Conservation (phyloP, 2,329 filamentous ascomycete genomes). For the Clarireedia sp. region DNA sequence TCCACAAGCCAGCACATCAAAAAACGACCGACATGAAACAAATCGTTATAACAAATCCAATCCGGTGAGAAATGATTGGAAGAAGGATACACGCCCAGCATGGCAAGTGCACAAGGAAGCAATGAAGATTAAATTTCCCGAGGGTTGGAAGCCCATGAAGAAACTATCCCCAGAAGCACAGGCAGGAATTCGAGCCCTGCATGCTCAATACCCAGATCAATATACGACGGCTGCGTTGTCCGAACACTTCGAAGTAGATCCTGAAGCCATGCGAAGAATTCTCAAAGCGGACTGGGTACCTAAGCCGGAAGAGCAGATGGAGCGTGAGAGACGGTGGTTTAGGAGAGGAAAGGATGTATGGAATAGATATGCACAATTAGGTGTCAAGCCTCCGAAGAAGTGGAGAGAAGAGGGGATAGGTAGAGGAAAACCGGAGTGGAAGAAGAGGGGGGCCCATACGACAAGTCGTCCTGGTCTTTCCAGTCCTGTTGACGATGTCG, state of each 20-base stretch:
- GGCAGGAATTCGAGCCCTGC: constrained; percentile 78
- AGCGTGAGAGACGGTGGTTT: constrained; percentile 54
- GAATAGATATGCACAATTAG: constrained; percentile 50
- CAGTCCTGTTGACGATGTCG: neutral
- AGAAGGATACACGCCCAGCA: constrained; percentile 32
- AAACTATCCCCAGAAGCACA: constrained; percentile 86
- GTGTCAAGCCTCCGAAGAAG: constrained; percentile 51
- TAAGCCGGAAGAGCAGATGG: constrained; percentile 44
- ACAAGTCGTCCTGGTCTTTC: constrained; percentile 12
- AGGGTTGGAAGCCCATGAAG: constrained; percentile 76
- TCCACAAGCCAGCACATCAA: constrained; percentile 8
- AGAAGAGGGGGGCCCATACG: constrained; percentile 13
- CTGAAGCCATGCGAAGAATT: constrained; percentile 82
- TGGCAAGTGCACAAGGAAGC: constrained; percentile 76
- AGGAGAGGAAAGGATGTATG: constrained; percentile 53
- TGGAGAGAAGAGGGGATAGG: constrained; percentile 42
- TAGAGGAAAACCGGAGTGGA: constrained; percentile 23
- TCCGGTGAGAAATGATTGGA: constrained; percentile 12
- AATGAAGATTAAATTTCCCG: constrained; percentile 68
- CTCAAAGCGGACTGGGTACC: constrained; percentile 71
- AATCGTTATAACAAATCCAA: neutral
- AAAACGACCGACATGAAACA: neutral
- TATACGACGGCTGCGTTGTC: constrained; percentile 72
- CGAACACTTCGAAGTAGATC: constrained; percentile 73
- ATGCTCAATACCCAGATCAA: constrained; percentile 65